phyloP scores from a whole-genome alignment of 306 rosid species.

The Quercus bicolor region DNA sequence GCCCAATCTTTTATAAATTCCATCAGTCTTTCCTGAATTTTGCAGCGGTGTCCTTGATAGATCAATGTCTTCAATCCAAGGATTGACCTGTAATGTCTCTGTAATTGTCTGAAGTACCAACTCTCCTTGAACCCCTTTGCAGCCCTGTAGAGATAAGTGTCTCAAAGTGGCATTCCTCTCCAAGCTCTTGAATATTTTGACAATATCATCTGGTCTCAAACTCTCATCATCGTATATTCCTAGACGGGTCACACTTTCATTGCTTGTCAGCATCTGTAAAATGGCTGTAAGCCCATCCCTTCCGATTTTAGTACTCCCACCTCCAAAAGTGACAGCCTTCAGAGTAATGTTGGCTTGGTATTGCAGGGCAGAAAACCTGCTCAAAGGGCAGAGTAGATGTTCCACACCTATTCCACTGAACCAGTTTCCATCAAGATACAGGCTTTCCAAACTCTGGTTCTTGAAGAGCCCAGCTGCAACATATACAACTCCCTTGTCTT shows the following conservation, averaged over 20 bases:
- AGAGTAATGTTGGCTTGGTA: conserved; percentile 75
- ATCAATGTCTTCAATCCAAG: conserved; percentile 92
- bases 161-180: conserved; percentile 85
- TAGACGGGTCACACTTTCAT: conserved; percentile 59
- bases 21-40: conserved; percentile 61
- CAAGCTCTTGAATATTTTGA: conserved; percentile 69
- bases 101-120: conserved; percentile 55
- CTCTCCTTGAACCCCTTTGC: conserved; percentile 81
- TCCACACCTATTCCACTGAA: conserved; percentile 72
- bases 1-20: conserved; percentile 69
- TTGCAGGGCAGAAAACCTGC: conserved; percentile 81
- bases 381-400: conserved; percentile 83
- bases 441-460: conserved; percentile 59
- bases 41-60: conserved; percentile 80
- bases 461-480: conserved; percentile 86
- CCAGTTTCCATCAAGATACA: conserved; percentile 66
- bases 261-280: conserved; percentile 55
- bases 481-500: conserved; percentile 75
- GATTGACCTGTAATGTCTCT: conserved; percentile 84
- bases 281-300: conserved; percentile 78
- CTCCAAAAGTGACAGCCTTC: conserved; percentile 69
- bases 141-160: conserved; percentile 67
- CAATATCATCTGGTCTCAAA: conserved; percentile 62
- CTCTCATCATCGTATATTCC: conserved; percentile 79
- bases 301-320: conserved; percentile 74